Evolutionary conservation across 768 basidiomycete species (phyloP), one percentile per base, ranked within the genome.

Genomic region (Panaeolus cyanescens): DNA sequence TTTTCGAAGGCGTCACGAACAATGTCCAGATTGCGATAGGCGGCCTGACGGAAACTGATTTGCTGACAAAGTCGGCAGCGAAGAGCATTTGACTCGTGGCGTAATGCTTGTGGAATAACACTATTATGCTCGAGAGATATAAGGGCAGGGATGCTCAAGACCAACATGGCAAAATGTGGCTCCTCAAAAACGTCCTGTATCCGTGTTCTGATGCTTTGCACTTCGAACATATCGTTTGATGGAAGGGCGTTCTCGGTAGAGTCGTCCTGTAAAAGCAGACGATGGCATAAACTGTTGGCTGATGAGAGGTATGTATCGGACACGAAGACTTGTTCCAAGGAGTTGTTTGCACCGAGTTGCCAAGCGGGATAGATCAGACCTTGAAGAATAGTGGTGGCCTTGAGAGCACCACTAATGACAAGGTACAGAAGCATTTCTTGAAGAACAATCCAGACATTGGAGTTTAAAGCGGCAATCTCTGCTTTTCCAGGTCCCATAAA

Each of bases 281-380:
- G 79, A 53, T 82, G 80, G 61, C 87, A 90, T 25, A 93, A 74
- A 8, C 75, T 74, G 64, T 90, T 92, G 20, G 88, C 86, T 6
- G 89, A 84, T 34, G 76, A 77, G 30, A 94, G 74, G 58, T 87
- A 85, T 3, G 79, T 77, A 42, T 81, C 77, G 2, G 82, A 71
- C n/a, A 79, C 67, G 25, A 76, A 72, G 0, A 75, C 75, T 58
- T 82, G 78, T 36, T 77, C 74, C 0, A 71, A 65, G 1, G 74
- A 67, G 40, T 77, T 69, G 9, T 74, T 72, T 12, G 86, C 83
- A n/a, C 79, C 83, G 20, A 83, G 74, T 55, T 80, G 77, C 92
- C 92, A 95, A 4, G 87, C 85, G 19, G 90, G 91, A 70, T 91
- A 93, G n/a, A 92, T 82, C 17, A 95, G 72, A 13, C 91, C 91